Percentiles rank a stretch among this genome's conserved stretches.
Conservation (phyloP, 768 basidiomycete species). For the Phylloporus arenicola region DNA sequence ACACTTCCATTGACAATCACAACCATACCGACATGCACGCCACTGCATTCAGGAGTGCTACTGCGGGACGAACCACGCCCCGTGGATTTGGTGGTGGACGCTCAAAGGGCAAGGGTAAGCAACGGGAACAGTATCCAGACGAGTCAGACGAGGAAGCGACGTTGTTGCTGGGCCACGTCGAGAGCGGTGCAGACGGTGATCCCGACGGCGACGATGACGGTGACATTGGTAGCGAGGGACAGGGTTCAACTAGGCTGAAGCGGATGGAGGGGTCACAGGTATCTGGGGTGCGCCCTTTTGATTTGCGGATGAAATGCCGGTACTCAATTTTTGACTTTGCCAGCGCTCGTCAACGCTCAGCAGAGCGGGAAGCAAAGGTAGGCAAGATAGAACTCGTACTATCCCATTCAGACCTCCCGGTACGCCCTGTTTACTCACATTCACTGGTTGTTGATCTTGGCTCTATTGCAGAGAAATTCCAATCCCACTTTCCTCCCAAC, state of each 20-base stretch:
- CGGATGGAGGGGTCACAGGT: slow-evolving; percentile 21
- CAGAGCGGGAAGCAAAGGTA: slow-evolving; percentile 9
- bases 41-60: slow-evolving; percentile 30
- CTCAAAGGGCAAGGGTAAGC: slow-evolving; percentile 36
- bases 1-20: slow-evolving; percentile 36
- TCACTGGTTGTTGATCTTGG: slow-evolving; percentile 2
- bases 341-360: slow-evolving; percentile 22
- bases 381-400: slow-evolving; percentile 69
- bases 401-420: slow-evolving; percentile 75
- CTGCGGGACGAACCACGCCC: slow-evolving; percentile 23
- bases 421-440: slow-evolving; percentile 21
- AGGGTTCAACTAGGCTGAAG: slow-evolving; percentile 22
- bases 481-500: slow-evolving; percentile 75
- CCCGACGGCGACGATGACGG: slow-evolving; percentile 35
- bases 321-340: neutral
- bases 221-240: slow-evolving; percentile 32
- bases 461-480: slow-evolving; percentile 56
- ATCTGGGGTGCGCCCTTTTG: slow-evolving; percentile 12
- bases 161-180: slow-evolving; percentile 36
- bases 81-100: slow-evolving; percentile 14
- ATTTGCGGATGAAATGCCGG: neutral
- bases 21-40: slow-evolving; percentile 26
- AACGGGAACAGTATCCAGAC: slow-evolving; percentile 54
- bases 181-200: slow-evolving; percentile 33
- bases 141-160: slow-evolving; percentile 61